Evolutionary conservation across 768 basidiomycete species (phyloP).

Genomic region (Collybia mongolica): DNA sequence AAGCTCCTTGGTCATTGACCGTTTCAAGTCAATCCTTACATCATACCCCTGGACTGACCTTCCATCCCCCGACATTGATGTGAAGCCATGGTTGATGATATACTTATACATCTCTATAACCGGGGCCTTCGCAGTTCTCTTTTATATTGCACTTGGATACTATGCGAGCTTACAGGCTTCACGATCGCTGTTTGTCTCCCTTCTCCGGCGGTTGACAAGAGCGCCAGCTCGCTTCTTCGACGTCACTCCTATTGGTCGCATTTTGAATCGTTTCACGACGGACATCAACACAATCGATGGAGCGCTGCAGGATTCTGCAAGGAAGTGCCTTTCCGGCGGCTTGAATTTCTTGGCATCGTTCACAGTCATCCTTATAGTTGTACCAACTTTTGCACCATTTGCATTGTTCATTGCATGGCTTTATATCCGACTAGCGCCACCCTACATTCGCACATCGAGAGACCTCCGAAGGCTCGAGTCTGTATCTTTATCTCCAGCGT

Average conservation of each 20-base stretch:
- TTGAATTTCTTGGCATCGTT: constrained; percentile 68
- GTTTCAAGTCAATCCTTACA: background rate
- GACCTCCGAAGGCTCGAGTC: constrained; percentile 70
- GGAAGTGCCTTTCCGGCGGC: constrained; percentile 52
- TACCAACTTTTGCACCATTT: constrained; percentile 65
- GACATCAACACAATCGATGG: constrained; percentile 78
- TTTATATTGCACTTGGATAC: constrained; percentile 62
- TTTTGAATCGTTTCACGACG: constrained; percentile 77
- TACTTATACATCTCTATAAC: constrained; percentile 63
- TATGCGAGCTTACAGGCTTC: constrained; percentile 70
- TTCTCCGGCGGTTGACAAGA: constrained; percentile 54
- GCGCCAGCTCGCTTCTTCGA: constrained; percentile 75
- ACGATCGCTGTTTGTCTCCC: constrained; percentile 52
- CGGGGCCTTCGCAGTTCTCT: constrained; percentile 51
- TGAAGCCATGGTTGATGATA: constrained; percentile 64
- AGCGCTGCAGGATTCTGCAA: constrained; percentile 53
- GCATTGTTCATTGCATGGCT: constrained; percentile 69
- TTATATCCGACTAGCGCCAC: constrained; percentile 61
- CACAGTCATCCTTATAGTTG: constrained; percentile 58
- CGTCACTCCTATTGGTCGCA: constrained; percentile 71
- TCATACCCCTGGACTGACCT: constrained; percentile 45
- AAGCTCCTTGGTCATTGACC: constrained; percentile 10
- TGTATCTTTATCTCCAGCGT: constrained; percentile 67
- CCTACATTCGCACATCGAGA: constrained; percentile 60
- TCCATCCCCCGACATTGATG: constrained; percentile 58